A percentile compares a stretch with the other conserved stretches of the same genome.
Conservation (phyloP, 2,329 filamentous ascomycete species). For the Xylariaceae sp. region DNA sequence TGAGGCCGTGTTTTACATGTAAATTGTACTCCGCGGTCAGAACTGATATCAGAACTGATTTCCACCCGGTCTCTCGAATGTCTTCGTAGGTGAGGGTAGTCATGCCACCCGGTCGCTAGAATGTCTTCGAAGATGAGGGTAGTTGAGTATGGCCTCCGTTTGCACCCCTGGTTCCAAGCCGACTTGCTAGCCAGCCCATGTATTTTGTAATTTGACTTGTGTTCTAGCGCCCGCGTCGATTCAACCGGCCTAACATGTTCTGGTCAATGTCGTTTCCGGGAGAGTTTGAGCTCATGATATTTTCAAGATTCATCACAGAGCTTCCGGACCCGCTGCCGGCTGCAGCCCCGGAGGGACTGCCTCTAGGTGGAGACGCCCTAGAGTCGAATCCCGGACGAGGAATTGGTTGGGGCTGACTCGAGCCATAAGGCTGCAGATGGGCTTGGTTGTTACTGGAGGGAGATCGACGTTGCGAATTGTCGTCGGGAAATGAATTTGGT, state of each 20-base stretch:
- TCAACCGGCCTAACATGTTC: slow-evolving; percentile 50
- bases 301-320: slow-evolving; percentile 51
- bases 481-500: slow-evolving; percentile 40
- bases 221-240: slow-evolving; percentile 31
- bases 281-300: slow-evolving; percentile 41
- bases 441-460: slow-evolving; percentile 48
- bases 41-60: background rate
- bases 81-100: background rate
- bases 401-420: slow-evolving; percentile 28
- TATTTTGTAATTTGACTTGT: background rate
- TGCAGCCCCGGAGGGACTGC: slow-evolving; percentile 35
- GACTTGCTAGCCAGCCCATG: slow-evolving; percentile 17
- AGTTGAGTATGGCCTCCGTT: background rate
- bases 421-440: slow-evolving; percentile 37
- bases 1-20: slow-evolving; percentile 6
- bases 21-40: background rate
- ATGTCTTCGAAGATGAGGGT: background rate
- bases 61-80: background rate
- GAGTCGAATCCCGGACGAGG: slow-evolving; percentile 33
- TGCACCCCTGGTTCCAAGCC: slow-evolving; percentile 1
- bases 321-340: slow-evolving; percentile 34
- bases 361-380: slow-evolving; percentile 36
- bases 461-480: slow-evolving; percentile 47
- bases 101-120: background rate
- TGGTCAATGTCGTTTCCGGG: slow-evolving; percentile 48